Percentiles rank a stretch among this genome's conserved stretches.
These are phyloP conservation scores for Diaporthe sp. DNA, from an alignment of 2,329 filamentous ascomycete genomes.

Conservation along the genomic window DNA sequence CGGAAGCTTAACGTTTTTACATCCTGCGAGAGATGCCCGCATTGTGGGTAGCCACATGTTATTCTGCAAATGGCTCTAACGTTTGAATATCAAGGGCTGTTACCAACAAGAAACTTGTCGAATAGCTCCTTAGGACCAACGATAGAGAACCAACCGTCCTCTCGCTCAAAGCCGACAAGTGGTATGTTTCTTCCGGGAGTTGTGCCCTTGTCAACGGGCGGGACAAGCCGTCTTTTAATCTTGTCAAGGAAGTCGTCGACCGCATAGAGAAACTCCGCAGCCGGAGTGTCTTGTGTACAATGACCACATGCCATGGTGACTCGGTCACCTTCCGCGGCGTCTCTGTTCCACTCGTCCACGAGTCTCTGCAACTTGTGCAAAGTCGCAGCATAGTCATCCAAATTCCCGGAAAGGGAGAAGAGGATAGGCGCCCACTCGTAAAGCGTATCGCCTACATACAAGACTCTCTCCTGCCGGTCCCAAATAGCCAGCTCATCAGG, in stretches of 20 bases:
- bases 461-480: conserved; percentile 55
- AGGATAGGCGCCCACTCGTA: conserved; percentile 51
- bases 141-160: conserved; percentile 33
- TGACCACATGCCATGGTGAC: conserved; percentile 34
- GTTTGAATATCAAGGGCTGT: not conserved
- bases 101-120: not conserved
- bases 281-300: conserved; percentile 17
- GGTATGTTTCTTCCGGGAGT: conserved; percentile 15
- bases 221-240: conserved; percentile 22
- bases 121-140: conserved; percentile 31
- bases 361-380: conserved; percentile 36
- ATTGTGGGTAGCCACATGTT: not conserved
- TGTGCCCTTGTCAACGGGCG: conserved; percentile 16
- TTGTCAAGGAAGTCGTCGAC: conserved; percentile 25
- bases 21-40: not conserved
- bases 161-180: conserved; percentile 32
- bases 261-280: conserved; percentile 19
- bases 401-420: conserved; percentile 41
- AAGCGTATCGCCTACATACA: conserved; percentile 61
- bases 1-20: not conserved
- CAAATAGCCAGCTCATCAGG: conserved; percentile 60
- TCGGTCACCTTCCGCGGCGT: not conserved
- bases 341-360: conserved; percentile 38
- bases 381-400: conserved; percentile 39
- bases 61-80: no score